Evolutionary conservation across 495 filamentous ascomycete species (phyloP).

Genomic region (Venustampulla echinocandica): DNA sequence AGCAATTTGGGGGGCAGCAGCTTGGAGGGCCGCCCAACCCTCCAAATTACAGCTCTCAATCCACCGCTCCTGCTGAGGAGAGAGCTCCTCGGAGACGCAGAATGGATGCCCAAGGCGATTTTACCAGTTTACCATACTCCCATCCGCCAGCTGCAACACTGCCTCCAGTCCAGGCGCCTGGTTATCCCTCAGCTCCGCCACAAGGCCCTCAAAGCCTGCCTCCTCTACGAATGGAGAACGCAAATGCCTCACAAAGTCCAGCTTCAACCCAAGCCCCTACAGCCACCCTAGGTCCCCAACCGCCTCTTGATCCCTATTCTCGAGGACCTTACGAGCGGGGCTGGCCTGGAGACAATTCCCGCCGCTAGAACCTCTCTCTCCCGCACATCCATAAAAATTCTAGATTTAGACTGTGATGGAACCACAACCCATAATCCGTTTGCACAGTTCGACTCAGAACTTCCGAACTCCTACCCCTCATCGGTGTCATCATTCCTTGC

Average conservation of each 20-base stretch:
- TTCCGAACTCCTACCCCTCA: background rate
- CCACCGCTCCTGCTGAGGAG: conserved; percentile 1
- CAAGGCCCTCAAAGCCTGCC: conserved; percentile 13
- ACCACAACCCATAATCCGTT: conserved; percentile 4
- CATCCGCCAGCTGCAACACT: conserved; percentile 19
- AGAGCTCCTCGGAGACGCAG: conserved; percentile 20
- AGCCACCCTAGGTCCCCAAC: conserved; percentile 12
- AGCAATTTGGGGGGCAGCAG: too few species aligned
- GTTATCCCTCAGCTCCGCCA: background rate
- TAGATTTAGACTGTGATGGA: background rate
- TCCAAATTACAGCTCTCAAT: background rate
- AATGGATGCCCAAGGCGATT: conserved; percentile 18
- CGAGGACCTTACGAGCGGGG: conserved; percentile 17
- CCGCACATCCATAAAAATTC: background rate
- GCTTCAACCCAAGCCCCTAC: conserved; percentile 2
- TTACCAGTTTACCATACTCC: conserved; percentile 16
- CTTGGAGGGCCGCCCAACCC: conserved; percentile 9
- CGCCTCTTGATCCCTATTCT: conserved; percentile 14
- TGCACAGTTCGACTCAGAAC: too few species aligned
- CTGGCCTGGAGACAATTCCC: conserved; percentile 17
- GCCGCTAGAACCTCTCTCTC: background rate
- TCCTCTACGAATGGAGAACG: conserved; percentile 19
- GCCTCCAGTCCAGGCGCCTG: conserved; percentile 16
- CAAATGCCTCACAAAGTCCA: background rate
- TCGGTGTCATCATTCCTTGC: background rate